Base-by-base conservation (phyloP, 345 rosid species). In the Gossypium anomalum region DNA sequence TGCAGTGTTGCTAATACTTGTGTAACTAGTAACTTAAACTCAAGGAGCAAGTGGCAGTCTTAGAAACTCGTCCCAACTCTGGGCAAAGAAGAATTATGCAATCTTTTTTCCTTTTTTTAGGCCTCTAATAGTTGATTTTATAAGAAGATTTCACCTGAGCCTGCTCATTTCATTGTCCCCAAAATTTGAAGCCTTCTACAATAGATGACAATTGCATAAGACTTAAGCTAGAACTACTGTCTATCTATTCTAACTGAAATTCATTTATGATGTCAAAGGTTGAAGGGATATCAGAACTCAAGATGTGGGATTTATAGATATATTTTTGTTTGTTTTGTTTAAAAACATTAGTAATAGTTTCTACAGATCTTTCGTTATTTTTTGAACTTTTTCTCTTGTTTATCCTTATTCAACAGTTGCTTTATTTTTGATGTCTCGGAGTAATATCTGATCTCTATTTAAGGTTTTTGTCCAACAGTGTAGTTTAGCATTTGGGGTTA, bases 111-210 rank as follows among this genome's bases (percentile, higher is more conserved):
- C 41, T 4, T 22, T 67, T n/a, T 19, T 49, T 68, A 49, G 58
- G 57, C 56, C 57, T 16, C 59, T 27, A 15, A 49, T 49, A 25
- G 15, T 27, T 69, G 59, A 16, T 22, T 23, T 69, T 55, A 27
- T 27, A 49, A 25, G 9, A 29, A 68, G 58, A 58, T 69, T 68
- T 16, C 44, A 27, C 3, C 23, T 8, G 22, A 9, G 2, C 45
- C 6, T 69, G 11, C 59, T 49, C 9, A 4, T 8, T 69, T 15
- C 15, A 49, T 49, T 4, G 2, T 69, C 19, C 20, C 45, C 25
- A 48, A 25, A 49, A 12, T 45, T 66, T 66, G 70, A 66, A 66
- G 34, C 53, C 70, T 66, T 66, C 34, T 66, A 13, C 53, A 45
- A 45, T 14, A 7, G 14, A 67, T 45, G 7, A 45, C 23, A 43